Base-by-base conservation (phyloP, 2,329 filamentous ascomycete genomes). In the Aureobasidium sp. region DNA sequence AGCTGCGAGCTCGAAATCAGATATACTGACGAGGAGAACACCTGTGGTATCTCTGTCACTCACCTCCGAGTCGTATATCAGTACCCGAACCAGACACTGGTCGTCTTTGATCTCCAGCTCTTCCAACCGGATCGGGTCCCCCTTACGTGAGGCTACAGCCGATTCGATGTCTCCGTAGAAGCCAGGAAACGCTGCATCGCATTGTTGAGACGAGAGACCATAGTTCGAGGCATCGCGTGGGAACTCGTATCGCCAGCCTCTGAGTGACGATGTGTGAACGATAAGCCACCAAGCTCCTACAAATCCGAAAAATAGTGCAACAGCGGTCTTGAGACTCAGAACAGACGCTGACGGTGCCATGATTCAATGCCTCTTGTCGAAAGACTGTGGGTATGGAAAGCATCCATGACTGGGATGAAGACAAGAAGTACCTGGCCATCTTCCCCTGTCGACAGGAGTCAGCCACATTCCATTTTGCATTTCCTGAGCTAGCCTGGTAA, bases 61-160 rank as follows among this genome's bases (percentile, higher is more conserved):
- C 36, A 63, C 53, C 29, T 64, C 48, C 6, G 37, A 21, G 16
- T 62, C 58, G 27, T 59, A 59, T 21, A 64, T 62, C 11, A 64
- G 50, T 5, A 58, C 41, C 5, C 62, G 36, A 2, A 64, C 39
- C 5, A 48, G 15, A 16, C 59, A 52, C 1, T 62, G 32, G 34
- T 53, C 30, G 9, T 61, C 39, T 4, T 57, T 27, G 41, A 64
- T 57, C 16, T 59, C 52, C 16, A 62, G 37, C 29, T 62, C 62
- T 16, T 44, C 42, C 16, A 30, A n/a, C 8, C 25, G 5, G 21
- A 62, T 49, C 3, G 59, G 52, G 10, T 45, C 32, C 8, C 29
- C 42, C 13, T 29, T 30, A 2, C 57, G 34, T 16, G 77, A 78
- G 2, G 77, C 77, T 36, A 65, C 65, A 5, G 70, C 65, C 21